These are phyloP conservation scores for Aspergillus thermomutatus DNA, from an alignment of 2,329 filamentous ascomycete genomes.

Conservation along the genomic window DNA sequence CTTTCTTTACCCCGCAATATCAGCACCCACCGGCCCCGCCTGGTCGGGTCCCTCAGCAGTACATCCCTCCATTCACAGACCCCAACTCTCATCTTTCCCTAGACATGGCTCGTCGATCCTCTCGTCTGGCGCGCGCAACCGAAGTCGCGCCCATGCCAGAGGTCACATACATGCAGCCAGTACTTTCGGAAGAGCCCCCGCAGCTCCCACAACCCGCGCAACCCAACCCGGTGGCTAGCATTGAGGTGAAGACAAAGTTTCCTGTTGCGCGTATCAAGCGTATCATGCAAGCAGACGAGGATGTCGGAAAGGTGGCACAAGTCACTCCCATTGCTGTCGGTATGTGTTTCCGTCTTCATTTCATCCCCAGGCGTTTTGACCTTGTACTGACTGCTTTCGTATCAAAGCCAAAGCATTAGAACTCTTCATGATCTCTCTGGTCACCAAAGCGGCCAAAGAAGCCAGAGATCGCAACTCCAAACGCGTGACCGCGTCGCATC, in stretches of 20 bases:
- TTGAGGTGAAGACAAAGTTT: constrained; percentile 90
- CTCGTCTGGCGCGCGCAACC: constrained; percentile 31
- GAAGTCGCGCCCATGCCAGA: constrained; percentile 27
- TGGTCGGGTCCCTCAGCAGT: constrained; percentile 33
- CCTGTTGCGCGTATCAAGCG: constrained; percentile 96
- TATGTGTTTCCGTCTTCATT: constrained; percentile 38
- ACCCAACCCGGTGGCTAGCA: constrained; percentile 45
- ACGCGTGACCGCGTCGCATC: constrained; percentile 81
- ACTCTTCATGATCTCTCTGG: constrained; percentile 94
- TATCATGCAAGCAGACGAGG: constrained; percentile 99
- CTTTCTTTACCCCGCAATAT: constrained; percentile 42
- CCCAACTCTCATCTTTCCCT: constrained; percentile 16
- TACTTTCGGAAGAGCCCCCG: constrained; percentile 18
- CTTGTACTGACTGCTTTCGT: not conserved
- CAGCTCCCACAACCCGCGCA: constrained; percentile 9
- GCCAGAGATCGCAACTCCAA: constrained; percentile 81
- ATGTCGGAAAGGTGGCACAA: constrained; percentile 96
- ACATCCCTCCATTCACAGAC: constrained; percentile 30
- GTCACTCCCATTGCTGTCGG: constrained; percentile 92
- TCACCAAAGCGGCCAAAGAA: constrained; percentile 81
- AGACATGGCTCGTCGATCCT: constrained; percentile 44
- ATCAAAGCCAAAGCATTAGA: constrained; percentile 80
- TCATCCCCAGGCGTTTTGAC: not conserved
- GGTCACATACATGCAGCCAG: constrained; percentile 20
- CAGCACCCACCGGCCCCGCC: constrained; percentile 23